Conservation (phyloP, 2,329 filamentous ascomycete species). For the Fusarium xylarioides region DNA sequence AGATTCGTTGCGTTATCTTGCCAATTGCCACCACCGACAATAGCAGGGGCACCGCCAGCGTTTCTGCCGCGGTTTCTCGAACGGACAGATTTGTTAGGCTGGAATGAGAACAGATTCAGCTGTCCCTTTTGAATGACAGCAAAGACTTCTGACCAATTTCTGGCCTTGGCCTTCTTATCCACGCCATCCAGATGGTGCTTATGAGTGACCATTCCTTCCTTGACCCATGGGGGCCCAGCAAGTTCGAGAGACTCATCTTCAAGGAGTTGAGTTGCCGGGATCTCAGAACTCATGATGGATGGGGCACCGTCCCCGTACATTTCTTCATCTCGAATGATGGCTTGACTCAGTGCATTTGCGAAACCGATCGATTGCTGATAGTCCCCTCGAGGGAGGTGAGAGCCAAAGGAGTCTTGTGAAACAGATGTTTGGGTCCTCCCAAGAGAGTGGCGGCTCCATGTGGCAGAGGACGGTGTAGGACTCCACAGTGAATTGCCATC, state of each 20-base stretch:
- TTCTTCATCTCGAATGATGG: slow-evolving; percentile 90
- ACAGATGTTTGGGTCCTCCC: slow-evolving; percentile 91
- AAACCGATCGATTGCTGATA: slow-evolving; percentile 98
- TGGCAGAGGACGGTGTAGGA: slow-evolving; percentile 84
- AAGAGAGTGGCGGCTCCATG: slow-evolving; percentile 93
- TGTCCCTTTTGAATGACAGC: slow-evolving; percentile 95
- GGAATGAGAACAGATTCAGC: slow-evolving; percentile 94
- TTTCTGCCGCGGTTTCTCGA: slow-evolving; percentile 69
- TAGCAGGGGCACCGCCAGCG: slow-evolving; percentile 61
- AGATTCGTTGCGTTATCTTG: slow-evolving; percentile 94
- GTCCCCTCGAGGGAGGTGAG: slow-evolving; percentile 77
- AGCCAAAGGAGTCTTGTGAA: slow-evolving; percentile 90
- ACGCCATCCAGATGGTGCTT: slow-evolving; percentile 94
- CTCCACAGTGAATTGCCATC: slow-evolving; percentile 92
- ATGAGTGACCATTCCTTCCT: slow-evolving; percentile 94
- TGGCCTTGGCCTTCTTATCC: slow-evolving; percentile 91
- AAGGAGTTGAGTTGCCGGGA: slow-evolving; percentile 71
- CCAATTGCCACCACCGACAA: slow-evolving; percentile 97
- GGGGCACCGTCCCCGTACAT: slow-evolving; percentile 59
- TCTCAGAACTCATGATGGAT: slow-evolving; percentile 68
- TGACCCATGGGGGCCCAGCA: slow-evolving; percentile 95
- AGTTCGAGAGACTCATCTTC: slow-evolving; percentile 95
- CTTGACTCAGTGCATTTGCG: slow-evolving; percentile 94
- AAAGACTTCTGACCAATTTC: slow-evolving; percentile 95
- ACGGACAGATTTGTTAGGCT: slow-evolving; percentile 77